Conservation (phyloP, 306 rosid genomes). For the Pyrus communis region DNA sequence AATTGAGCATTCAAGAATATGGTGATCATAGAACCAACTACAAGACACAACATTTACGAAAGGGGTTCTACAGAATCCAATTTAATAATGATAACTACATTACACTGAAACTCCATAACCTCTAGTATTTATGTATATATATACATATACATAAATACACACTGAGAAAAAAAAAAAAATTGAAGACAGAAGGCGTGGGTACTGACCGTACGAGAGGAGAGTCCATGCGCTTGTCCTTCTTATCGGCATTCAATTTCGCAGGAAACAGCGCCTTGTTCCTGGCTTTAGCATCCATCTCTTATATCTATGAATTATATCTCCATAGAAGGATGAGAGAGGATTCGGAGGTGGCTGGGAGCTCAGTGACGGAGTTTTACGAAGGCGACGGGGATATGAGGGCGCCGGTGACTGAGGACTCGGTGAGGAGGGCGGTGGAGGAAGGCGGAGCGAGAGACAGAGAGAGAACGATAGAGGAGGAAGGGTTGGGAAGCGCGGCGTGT, state of each 20-base stretch:
- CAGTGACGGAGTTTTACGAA: background rate
- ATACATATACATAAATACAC: background rate
- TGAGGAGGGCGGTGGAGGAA: background rate
- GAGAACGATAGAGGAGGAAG: background rate
- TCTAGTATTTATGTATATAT: background rate
- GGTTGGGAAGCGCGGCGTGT: background rate
- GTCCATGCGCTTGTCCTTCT: slow-evolving; percentile 76
- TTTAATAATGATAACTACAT: background rate
- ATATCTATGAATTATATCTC: background rate
- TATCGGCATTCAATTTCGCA: slow-evolving; percentile 68
- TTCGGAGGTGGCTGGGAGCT: background rate
- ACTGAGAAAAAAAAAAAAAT: background rate
- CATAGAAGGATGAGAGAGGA: background rate
- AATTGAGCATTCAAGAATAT: background rate
- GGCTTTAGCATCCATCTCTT: slow-evolving; percentile 42
- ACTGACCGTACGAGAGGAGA: slow-evolving; percentile 75
- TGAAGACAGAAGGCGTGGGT: background rate
- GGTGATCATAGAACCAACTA: background rate
- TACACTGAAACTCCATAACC: background rate
- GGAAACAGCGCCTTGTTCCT: slow-evolving; percentile 65
- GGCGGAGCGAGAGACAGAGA: background rate
- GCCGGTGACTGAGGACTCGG: background rate
- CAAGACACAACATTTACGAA: background rate
- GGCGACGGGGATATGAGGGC: background rate
- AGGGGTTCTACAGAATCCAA: background rate